Conservation (phyloP, 2,329 filamentous ascomycete species). For the Fusarium hostae region DNA sequence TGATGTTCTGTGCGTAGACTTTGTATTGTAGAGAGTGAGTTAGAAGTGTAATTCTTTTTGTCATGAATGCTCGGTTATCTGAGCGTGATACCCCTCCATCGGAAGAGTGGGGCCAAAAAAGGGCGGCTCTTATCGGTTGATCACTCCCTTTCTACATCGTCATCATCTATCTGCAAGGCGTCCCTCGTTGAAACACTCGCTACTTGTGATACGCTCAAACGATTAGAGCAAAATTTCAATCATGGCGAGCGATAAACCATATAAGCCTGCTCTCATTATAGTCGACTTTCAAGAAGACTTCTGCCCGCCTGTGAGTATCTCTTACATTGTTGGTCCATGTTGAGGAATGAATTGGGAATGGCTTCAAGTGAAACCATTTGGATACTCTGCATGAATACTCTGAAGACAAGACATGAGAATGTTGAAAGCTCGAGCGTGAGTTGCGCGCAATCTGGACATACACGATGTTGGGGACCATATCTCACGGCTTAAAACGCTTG, state of each 20-base stretch:
- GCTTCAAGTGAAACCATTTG: neutral
- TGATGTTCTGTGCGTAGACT: neutral
- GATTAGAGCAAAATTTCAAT: accelerated
- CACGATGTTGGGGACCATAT: no score
- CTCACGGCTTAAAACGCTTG: neutral
- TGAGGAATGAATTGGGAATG: neutral
- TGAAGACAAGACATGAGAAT: neutral
- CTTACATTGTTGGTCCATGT: neutral
- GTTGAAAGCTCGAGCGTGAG: neutral
- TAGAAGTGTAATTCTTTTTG: neutral
- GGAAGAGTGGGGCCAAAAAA: conserved; percentile 19
- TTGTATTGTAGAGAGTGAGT: no score
- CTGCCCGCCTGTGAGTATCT: conserved; percentile 79
- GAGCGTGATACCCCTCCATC: neutral
- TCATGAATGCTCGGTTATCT: neutral
- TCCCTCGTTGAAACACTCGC: neutral
- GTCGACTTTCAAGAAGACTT: conserved; percentile 97
- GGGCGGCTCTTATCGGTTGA: conserved; percentile 12
- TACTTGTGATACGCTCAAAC: neutral
- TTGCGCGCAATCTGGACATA: neutral
- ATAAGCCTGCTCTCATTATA: conserved; percentile 70
- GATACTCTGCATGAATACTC: neutral
- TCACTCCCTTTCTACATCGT: neutral
- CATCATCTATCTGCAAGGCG: neutral
- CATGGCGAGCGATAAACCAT: conserved; percentile 39